Base-by-base conservation (phyloP, 2,329 filamentous ascomycete species). In the Drechslerella stenobrocha region DNA sequence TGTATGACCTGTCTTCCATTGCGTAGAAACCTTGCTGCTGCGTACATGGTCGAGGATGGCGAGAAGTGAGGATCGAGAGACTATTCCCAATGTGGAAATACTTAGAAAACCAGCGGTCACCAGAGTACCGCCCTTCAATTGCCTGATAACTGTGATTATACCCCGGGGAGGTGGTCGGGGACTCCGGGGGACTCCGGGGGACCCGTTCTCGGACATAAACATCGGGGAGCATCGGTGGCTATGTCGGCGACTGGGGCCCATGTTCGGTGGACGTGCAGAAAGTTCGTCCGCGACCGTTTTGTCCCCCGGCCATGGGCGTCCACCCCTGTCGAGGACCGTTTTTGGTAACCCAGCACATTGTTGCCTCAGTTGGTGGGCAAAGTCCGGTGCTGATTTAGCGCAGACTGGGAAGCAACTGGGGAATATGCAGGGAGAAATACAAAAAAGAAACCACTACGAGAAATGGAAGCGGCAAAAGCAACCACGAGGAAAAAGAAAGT, bases 41-140 rank as follows among this genome's bases (percentile, higher is more conserved):
- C 22, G 37, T 42, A 42, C 37, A 42, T 18, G 34, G 13, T 37
- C 34, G 34, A 37, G 15, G 34, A 37, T 13, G 34, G 11, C 37
- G 13, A 42, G 22, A 18, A 18, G n/a, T 7, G 15, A 7, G 11
- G 44, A 8, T 15, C 22, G 42, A 22, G 1, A 18, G 15, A n/a
- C 61, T 66, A 66, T 9, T 23, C 61, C 61, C 1, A 53, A 66
- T 58, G 13, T 53, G 42, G 61, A 55, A 28, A 66, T 59, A 7
- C 23, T 50, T 35, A 23, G n/a, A 57, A 50, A 57, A 48, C 40
- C 42, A 48, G 32, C 52, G 13, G 30, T 59, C 46, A 34, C 26
- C 46, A 37, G 59, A 57, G 24, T 23, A 23, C 28, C 46, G 35
- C 26, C 20, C 42, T 32, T 3, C 9, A 32, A n/a, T n/a, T n/a